Evolutionary conservation across 169 alveolate species (phyloP), one percentile per base, ranked within the genome.

Genomic region (Plasmodium berghei): DNA sequence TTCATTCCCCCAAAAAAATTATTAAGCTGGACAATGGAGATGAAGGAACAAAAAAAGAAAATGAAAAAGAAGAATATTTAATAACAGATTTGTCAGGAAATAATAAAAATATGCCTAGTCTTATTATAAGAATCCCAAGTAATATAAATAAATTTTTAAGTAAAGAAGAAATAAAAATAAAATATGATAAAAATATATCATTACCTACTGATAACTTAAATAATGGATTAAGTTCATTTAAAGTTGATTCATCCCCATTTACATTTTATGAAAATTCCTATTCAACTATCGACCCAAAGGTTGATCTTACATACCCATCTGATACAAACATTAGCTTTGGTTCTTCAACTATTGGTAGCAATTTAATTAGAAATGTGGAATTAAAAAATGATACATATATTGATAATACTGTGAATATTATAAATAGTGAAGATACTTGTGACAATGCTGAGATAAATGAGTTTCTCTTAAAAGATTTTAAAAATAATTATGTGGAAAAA

Each of bases 101-200:
- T 45, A 62, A 63, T 16, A 75, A 62, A 63, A 75, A 62, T 18
- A 75, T 75, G 89, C 89, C 89, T 16, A 75, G 89, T 75, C 55
- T 75, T 62, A 45, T 75, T 9, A 56, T 75, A 12, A 64, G 89
- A 48, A 75, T 75, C 24, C 89, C 89, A 14, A 42, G 46, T 14
- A 63, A 75, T 69, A 16, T 75, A 55, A 75, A 75, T 40, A 75
- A 75, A 75, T 75, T 75, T 24, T 75, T 75, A 75, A 75, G 89
- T n/a, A 75, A 75, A 9, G 89, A 75, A 55, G 75, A 75, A 20
- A 46, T 42, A 45, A 75, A 63, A 26, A 75, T 75, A 14, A 28
- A 63, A 5, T 75, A 26, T 63, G 64, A 75, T 22, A 74, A 75
- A 75, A 67, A 75, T 48, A 75, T 75, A 24, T 48, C 63, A 75